A percentile compares a stretch with the other conserved stretches of the same genome.
These are phyloP conservation scores for Desmodesmus armatus DNA, from an alignment of 139 green algal species.

Conservation along the genomic window DNA sequence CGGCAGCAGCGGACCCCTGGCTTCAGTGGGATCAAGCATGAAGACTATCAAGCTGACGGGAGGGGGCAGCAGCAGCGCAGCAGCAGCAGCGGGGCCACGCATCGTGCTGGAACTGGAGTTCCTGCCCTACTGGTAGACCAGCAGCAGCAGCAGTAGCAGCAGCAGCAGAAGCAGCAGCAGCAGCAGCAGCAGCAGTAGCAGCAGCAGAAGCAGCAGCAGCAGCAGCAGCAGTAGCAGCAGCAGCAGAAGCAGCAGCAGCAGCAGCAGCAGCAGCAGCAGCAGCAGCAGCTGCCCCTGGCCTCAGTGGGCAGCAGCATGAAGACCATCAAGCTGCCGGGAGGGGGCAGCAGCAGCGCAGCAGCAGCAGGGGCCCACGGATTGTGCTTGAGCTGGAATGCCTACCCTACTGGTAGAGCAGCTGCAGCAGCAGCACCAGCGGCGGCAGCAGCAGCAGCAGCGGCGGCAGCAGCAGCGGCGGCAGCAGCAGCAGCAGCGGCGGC, in stretches of 20 bases:
- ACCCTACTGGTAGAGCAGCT: conserved; percentile 48
- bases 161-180: neutral
- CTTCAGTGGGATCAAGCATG: neutral
- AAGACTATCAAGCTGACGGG: neutral
- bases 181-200: neutral
- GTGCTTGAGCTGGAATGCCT: conserved; percentile 50
- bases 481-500: neutral
- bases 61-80: neutral
- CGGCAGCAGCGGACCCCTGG: no score
- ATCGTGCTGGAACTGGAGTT: neutral
- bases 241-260: no score
- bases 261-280: no score
- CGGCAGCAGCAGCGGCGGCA: conserved; percentile 6
- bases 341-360: neutral
- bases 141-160: neutral
- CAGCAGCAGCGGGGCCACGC: neutral
- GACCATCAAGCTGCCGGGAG: neutral
- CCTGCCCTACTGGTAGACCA: neutral
- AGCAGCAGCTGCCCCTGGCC: no score
- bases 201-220: neutral
- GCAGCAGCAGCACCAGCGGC: no score
- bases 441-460: conserved; percentile 14
- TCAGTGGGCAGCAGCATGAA: neutral
- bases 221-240: neutral
- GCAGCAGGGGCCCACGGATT: neutral